Evolutionary conservation across 495 filamentous ascomycete species (phyloP).

Genomic region (Neurospora tetrasperma): DNA sequence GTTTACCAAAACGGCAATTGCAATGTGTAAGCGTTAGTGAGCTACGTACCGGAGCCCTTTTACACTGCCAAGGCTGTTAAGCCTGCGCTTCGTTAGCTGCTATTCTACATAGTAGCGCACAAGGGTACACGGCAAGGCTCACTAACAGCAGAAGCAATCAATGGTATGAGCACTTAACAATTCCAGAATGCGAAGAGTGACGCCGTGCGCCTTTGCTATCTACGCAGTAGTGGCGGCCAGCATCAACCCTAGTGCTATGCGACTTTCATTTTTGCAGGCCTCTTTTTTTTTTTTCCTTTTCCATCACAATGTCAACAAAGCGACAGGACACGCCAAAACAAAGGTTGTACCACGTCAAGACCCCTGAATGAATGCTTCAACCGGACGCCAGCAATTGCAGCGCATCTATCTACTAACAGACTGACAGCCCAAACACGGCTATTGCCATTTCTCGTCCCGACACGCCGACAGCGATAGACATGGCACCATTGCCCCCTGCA

Average conservation of each 20-base stretch:
- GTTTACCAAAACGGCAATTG: background rate
- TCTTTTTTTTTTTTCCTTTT: background rate
- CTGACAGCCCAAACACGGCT: background rate
- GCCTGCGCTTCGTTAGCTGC: background rate
- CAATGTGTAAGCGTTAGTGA: background rate
- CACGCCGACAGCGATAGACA: background rate
- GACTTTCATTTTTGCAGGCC: background rate
- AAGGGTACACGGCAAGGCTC: background rate
- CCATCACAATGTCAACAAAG: background rate
- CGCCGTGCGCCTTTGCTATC: background rate
- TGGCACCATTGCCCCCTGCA: background rate
- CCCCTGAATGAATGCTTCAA: background rate
- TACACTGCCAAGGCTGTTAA: background rate
- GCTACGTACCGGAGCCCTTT: background rate
- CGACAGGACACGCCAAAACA: background rate
- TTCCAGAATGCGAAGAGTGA: background rate
- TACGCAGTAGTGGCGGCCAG: too few species aligned
- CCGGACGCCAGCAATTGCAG: background rate
- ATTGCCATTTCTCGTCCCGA: background rate
- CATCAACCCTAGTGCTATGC: too few species aligned
- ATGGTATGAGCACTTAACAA: too few species aligned
- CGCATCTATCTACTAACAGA: background rate
- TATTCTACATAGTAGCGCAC: too few species aligned
- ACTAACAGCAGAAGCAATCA: background rate
- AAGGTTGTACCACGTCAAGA: background rate